phyloP scores from a whole-genome alignment of 2,329 filamentous ascomycete genomes.

The Cladophialophora exuberans region DNA sequence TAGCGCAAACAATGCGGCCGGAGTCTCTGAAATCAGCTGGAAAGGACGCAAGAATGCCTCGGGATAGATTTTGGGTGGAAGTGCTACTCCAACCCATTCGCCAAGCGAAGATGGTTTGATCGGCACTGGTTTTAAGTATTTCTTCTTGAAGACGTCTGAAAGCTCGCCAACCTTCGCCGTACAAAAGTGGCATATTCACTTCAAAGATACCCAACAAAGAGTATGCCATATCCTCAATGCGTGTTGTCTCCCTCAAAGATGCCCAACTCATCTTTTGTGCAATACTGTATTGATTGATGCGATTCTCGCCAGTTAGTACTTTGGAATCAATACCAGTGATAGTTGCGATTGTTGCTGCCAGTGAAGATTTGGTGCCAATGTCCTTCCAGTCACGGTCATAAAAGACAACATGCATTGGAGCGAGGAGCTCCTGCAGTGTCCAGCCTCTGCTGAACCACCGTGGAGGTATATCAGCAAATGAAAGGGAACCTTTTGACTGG shows the following conservation, averaged over 20 bases:
- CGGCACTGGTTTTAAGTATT: conserved; percentile 32
- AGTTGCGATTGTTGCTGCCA: background rate
- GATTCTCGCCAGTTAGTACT: background rate
- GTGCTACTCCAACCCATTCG: background rate
- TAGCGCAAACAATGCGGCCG: background rate
- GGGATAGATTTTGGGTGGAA: too few species aligned
- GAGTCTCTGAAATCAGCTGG: background rate
- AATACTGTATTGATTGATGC: conserved; percentile 4
- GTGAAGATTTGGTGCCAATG: conserved; percentile 7
- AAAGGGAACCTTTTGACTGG: background rate
- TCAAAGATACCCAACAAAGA: conserved; percentile 37
- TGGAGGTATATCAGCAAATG: background rate
- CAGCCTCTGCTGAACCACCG: conserved; percentile 33
- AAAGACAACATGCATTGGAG: conserved; percentile 29
- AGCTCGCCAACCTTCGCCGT: conserved; percentile 36
- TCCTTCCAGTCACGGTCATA: conserved; percentile 10
- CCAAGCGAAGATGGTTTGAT: background rate
- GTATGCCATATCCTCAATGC: conserved; percentile 37
- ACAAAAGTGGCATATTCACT: conserved; percentile 36
- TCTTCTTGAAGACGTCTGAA: conserved; percentile 38
- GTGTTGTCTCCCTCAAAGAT: conserved; percentile 30
- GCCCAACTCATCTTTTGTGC: conserved; percentile 38
- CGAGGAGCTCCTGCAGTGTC: conserved; percentile 36
- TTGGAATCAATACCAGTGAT: conserved; percentile 7
- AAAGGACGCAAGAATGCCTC: background rate